Conservation (phyloP, 1,284 basidiomycete genomes). For the Ustilago lituana region DNA sequence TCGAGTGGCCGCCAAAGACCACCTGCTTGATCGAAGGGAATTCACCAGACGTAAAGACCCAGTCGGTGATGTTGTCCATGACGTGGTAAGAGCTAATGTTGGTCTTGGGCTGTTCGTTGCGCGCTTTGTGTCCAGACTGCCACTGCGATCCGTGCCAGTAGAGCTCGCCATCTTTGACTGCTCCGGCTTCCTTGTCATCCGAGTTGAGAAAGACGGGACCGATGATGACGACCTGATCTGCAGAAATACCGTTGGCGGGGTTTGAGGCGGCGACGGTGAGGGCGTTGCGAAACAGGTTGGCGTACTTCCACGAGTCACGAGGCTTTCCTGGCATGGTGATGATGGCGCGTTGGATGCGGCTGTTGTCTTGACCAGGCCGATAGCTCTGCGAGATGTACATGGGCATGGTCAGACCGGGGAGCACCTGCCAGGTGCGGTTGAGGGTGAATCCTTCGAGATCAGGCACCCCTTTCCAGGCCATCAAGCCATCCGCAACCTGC, state of each 20-base stretch:
- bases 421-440: conserved; percentile 47
- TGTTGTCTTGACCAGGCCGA: conserved; percentile 34
- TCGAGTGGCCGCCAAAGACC: conserved; percentile 62
- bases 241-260: conserved; percentile 19
- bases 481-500: conserved; percentile 7
- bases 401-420: conserved; percentile 41
- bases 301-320: conserved; percentile 63
- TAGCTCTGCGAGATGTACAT: conserved; percentile 52
- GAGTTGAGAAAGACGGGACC: conserved; percentile 53
- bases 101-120: conserved; percentile 30
- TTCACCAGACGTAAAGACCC: conserved; percentile 49
- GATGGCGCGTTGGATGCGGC: conserved; percentile 54
- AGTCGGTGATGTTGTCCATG: conserved; percentile 56
- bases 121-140: conserved; percentile 55
- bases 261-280: conserved; percentile 44
- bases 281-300: conserved; percentile 54
- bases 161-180: conserved; percentile 35
- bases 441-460: conserved; percentile 50
- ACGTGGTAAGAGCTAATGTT: conserved; percentile 51
- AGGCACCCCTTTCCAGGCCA: conserved; percentile 46
- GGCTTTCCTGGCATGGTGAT: conserved; percentile 60
- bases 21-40: conserved; percentile 61
- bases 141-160: conserved; percentile 58
- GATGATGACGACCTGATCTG: conserved; percentile 50
- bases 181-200: conserved; percentile 49